Conservation (phyloP, 257 asterid genomes). For the Prunella vulgaris region DNA sequence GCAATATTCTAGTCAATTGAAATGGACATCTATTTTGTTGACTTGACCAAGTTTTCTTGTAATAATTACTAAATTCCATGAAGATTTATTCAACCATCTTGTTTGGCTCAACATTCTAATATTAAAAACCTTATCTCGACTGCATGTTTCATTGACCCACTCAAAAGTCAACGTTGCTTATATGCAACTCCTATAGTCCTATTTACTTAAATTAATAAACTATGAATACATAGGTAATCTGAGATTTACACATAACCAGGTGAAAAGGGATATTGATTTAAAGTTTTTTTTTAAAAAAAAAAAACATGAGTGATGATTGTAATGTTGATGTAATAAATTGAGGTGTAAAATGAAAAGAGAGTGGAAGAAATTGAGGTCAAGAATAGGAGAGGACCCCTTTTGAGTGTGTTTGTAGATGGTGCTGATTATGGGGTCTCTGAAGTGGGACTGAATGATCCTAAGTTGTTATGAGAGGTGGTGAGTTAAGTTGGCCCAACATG, state of each 20-base stretch:
- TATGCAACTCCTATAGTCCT: background rate
- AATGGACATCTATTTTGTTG: conserved; percentile 15
- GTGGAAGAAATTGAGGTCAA: background rate
- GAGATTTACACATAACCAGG: background rate
- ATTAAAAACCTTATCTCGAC: background rate
- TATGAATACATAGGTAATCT: background rate
- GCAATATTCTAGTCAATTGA: background rate
- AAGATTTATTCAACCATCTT: conserved; percentile 1
- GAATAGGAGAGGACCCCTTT: background rate
- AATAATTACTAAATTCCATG: background rate
- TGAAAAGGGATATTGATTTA: background rate
- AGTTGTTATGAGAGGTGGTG: background rate
- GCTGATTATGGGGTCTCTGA: background rate
- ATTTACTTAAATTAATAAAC: background rate
- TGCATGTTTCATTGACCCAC: background rate
- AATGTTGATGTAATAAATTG: background rate
- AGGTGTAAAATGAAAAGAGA: background rate
- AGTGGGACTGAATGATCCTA: background rate
- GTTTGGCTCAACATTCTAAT: conserved; percentile 9
- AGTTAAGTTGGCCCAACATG: background rate
- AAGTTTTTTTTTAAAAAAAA: background rate
- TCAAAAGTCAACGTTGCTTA: background rate
- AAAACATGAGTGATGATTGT: background rate
- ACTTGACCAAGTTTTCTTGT: conserved; percentile 20
- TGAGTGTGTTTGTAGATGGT: no score